A percentile compares a stretch with the other conserved stretches of the same genome.
These are phyloP conservation scores for Pezizomycotina sp. DNA, from an alignment of 2,329 filamentous ascomycete species.

Conservation along the genomic window DNA sequence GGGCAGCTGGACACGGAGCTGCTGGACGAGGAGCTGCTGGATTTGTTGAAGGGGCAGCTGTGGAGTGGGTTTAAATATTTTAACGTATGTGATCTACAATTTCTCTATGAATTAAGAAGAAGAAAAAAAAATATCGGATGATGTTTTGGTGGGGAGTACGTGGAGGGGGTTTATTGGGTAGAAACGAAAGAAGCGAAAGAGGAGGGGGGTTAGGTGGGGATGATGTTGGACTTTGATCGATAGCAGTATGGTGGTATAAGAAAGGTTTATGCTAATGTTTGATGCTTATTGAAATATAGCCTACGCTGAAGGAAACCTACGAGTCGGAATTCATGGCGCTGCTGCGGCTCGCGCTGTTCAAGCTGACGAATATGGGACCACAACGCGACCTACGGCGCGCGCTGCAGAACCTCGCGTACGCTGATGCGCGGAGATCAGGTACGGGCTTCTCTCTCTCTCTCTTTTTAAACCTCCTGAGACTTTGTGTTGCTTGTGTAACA, in stretches of 20 bases:
- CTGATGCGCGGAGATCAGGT: constrained; percentile 51
- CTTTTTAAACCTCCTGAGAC: too few relatives aligned
- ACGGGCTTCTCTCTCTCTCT: background rate
- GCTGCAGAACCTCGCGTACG: constrained; percentile 78
- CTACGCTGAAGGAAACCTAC: constrained; percentile 22
- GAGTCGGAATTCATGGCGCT: constrained; percentile 55
- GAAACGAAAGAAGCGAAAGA: too few relatives aligned
- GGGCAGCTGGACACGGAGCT: constrained; percentile 93
- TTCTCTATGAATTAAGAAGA: background rate
- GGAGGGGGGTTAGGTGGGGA: constrained; percentile 1
- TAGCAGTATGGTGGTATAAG: background rate
- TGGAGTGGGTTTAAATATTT: constrained; percentile 79
- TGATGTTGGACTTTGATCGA: constrained; percentile 1
- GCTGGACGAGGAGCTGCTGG: constrained; percentile 78
- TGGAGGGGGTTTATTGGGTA: too few relatives aligned
- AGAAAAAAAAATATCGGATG: background rate
- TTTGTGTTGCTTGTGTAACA: too few relatives aligned
- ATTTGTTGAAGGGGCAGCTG: constrained; percentile 71
- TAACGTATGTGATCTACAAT: constrained; percentile 34
- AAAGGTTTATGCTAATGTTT: constrained; percentile 3
- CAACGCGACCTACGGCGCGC: constrained; percentile 87
- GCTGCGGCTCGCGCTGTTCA: constrained; percentile 69
- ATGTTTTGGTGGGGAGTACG: background rate
- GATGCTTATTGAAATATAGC: constrained; percentile 6
- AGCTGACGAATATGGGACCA: constrained; percentile 91